Percentiles rank a stretch among this genome's conserved stretches.
phyloP scores from a whole-genome alignment of 805 yeast genomes.

The Pichia nakasei region DNA sequence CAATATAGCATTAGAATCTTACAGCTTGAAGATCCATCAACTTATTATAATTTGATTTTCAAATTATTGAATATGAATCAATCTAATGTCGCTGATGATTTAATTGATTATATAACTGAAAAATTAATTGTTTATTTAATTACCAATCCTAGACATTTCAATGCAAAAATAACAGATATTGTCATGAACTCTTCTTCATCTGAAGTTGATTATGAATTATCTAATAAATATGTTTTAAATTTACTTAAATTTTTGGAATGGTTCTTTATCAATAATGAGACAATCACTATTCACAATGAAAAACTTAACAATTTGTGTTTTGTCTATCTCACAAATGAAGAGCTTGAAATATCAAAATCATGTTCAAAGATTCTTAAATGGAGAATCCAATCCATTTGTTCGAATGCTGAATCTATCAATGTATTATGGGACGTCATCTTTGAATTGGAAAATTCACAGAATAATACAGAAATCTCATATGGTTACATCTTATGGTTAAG shows the following conservation, averaged over 20 bases:
- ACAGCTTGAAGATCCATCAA: not conserved
- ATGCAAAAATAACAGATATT: conserved; percentile 1
- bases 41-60: conserved; percentile 8
- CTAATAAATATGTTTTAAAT: conserved; percentile 2
- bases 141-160: conserved; percentile 13
- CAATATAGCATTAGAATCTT: conserved; percentile 6
- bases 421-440: conserved; percentile 41
- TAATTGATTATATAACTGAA: conserved; percentile 7
- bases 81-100: conserved; percentile 18
- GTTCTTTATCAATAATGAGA: conserved; percentile 24
- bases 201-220: conserved; percentile 1
- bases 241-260: conserved; percentile 32
- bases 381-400: conserved; percentile 35
- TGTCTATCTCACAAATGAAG: conserved; percentile 30
- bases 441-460: conserved; percentile 24
- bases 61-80: conserved; percentile 22
- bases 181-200: not conserved
- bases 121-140: conserved; percentile 6
- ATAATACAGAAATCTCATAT: conserved; percentile 26
- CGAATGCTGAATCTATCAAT: conserved; percentile 15
- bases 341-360: conserved; percentile 28
- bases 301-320: conserved; percentile 24
- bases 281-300: not conserved
- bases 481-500: conserved; percentile 51
- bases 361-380: conserved; percentile 43